Evolutionary conservation across 1,284 basidiomycete species (phyloP), one percentile per base, ranked within the genome.

Genomic region (Erythrobasidium hasegawianum): DNA sequence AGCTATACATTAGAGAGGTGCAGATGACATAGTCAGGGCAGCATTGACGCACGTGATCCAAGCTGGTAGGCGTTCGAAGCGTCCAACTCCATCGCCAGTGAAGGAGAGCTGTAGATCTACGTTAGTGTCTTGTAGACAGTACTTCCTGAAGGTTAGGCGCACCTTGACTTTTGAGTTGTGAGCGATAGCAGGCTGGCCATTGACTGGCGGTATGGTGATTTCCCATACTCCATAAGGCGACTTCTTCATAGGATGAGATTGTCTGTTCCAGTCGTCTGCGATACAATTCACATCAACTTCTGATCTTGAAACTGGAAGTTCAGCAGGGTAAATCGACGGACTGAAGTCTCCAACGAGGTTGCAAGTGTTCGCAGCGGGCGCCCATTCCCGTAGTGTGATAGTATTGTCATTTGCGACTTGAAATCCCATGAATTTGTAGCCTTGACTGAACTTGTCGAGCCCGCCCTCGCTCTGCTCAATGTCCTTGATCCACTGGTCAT

Each of bases 281-380:
- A 5, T 38, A 41, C 33, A 47, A 38, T 38, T 29, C 53, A 41
- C 29, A n/a, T 59, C 22, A 57, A 64, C 29, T 13, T 22, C 8
- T 40, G 22, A 14, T 14, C n/a, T 47, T 18, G 4, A 39, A 29
- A 41, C 9, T 26, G n/a, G 45, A 8, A 18, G 38, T 7, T 22
- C 20, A 47, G 16, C 18, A 53, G 24, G 26, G 54, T n/a, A 10
- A 2, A 84, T 4, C 5, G 11, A 33, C 90, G 78, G 69, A 95
- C 92, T 98, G 81, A 98, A 98, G 55, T 98, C 95, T 57, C 95
- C 95, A 75, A 93, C 92, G 62, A 98, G 80, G 72, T 81, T 83
- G 0, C 94, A 95, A 73, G 87, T 85, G 53, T 77, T 80, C 13
- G 87, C 94, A 72, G 90, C 91, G 0, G 95, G 93, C 5, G 95